Percentiles rank a stretch among this genome's conserved stretches.
These are phyloP conservation scores for Mucor plumbeus DNA, from an alignment of 371 early-diverging fungal genomes.

Conservation along the genomic window DNA sequence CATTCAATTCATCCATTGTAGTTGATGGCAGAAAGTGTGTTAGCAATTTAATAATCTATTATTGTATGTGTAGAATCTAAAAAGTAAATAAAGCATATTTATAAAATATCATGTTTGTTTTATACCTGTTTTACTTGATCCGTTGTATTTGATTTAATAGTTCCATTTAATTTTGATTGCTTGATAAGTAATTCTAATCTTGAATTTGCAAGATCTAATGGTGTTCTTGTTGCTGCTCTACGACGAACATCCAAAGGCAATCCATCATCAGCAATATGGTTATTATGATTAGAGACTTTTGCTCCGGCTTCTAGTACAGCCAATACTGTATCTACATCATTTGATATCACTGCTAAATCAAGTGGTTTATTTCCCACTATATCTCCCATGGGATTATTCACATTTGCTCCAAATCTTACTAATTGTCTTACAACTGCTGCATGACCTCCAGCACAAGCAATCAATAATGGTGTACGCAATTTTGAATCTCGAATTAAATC, in stretches of 20 bases:
- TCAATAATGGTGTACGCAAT: slow-evolving; percentile 49
- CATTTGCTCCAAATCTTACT: slow-evolving; percentile 47
- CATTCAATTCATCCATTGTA: slow-evolving; percentile 20
- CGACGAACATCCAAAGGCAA: slow-evolving; percentile 20
- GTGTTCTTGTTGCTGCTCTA: slow-evolving; percentile 33
- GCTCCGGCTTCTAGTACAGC: slow-evolving; percentile 47
- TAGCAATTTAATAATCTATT: slow-evolving; percentile 46
- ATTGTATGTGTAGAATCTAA: not conserved
- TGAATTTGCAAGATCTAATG: slow-evolving; percentile 44
- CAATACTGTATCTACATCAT: slow-evolving; percentile 50
- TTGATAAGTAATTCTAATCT: slow-evolving; percentile 42
- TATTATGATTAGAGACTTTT: not conserved
- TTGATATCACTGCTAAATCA: slow-evolving; percentile 53
- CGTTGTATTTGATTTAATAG: slow-evolving; percentile 13
- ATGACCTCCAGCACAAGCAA: slow-evolving; percentile 55
- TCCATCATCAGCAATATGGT: slow-evolving; percentile 12
- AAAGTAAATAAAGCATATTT: not conserved
- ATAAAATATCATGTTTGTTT: not conserved
- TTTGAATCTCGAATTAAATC: slow-evolving; percentile 53
- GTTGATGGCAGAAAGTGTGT: slow-evolving; percentile 35
- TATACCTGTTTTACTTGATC: slow-evolving; percentile 36
- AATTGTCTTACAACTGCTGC: slow-evolving; percentile 42
- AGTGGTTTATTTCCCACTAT: slow-evolving; percentile 54
- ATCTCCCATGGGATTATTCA: slow-evolving; percentile 53
- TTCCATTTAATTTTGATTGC: slow-evolving; percentile 13